Base-by-base conservation (phyloP, 83 land plant species). In the Diphasiastrum complanatum region DNA sequence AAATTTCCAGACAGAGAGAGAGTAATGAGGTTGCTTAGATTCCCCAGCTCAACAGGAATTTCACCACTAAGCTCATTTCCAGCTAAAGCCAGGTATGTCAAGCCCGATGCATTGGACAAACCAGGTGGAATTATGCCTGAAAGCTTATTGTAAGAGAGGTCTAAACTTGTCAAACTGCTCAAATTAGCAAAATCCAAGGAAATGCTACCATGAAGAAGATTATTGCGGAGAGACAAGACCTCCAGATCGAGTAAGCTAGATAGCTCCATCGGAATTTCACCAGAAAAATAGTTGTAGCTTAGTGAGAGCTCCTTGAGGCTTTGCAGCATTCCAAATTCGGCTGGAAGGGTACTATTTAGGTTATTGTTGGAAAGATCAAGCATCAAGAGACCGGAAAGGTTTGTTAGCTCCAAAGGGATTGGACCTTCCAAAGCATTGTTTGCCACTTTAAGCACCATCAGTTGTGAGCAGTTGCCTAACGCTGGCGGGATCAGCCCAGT, bases 31-130 rank as follows among this genome's bases (percentile, higher is more conserved):
- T 2, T 14, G 32, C 24, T 45, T 16, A 52, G 54, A 12, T 31
- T 33, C 22, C 60, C 66, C 50, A 64, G 33, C 22, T 24, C 34
- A 14, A 25, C 2, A 11, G 66, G 66, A 2, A 64, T 47, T 2
- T n/a, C 3, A 2, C 66, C 66, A 47, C 33, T 48, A 2, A 64
- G 31, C 5, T 23, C 27, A 33, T 64, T 64, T 1, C 3, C 3
- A 5, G 63, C 58, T 22, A 54, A 33, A 18, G 14, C 25, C 25
- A 54, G 33, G 33, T 14, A 25, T 11, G 29, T 11, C 25, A 54
- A 5, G 58, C 11, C 16, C 36, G 58, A 54, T 28, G 16, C 29
- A 14, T 14, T 38, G 8, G 43, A 38, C 14, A 38, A 38, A 38
- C 12, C 8, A 8, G 43, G 14, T 5, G 58, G 58, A 28, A 54